Conservation (phyloP, 345 rosid species). For the Brassica napus region DNA sequence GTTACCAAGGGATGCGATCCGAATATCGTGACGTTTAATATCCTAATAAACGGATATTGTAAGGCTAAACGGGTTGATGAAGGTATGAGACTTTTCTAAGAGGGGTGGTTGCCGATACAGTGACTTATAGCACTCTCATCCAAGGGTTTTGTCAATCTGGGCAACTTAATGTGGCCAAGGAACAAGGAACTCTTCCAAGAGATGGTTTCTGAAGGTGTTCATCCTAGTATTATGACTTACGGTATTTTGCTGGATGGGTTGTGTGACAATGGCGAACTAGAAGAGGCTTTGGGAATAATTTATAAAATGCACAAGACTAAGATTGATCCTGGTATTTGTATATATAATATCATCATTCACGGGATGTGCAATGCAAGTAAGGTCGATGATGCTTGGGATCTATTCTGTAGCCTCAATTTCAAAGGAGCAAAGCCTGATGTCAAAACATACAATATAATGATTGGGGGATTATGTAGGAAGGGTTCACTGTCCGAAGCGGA, state of each 20-base stretch:
- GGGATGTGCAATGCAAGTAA: constrained; percentile 34
- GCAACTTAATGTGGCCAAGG: neutral
- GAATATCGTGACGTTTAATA: neutral
- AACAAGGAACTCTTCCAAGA: constrained; percentile 6
- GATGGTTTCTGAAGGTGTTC: neutral
- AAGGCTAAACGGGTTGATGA: constrained; percentile 12
- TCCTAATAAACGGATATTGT: neutral
- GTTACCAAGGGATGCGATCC: constrained; percentile 22
- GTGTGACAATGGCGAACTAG: constrained; percentile 12
- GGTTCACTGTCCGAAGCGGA: neutral
- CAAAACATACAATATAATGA: constrained; percentile 9
- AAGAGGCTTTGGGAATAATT: neutral
- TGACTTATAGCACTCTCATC: constrained; percentile 14
- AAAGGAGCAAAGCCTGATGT: constrained; percentile 30
- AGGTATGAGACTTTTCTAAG: neutral
- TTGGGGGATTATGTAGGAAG: neutral
- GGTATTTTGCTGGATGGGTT: neutral
- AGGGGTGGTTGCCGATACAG: neutral
- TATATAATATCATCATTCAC: neutral
- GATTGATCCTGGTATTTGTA: neutral
- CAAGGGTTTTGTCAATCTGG: constrained; percentile 1
- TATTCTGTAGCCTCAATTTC: constrained; percentile 9
- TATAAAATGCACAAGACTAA: neutral
- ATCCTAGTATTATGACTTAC: neutral
- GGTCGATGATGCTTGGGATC: constrained; percentile 27